Evolutionary conservation across 805 yeast species (phyloP), one percentile per base, ranked within the genome.

Genomic region (Cyberlindnera suaveolens): DNA sequence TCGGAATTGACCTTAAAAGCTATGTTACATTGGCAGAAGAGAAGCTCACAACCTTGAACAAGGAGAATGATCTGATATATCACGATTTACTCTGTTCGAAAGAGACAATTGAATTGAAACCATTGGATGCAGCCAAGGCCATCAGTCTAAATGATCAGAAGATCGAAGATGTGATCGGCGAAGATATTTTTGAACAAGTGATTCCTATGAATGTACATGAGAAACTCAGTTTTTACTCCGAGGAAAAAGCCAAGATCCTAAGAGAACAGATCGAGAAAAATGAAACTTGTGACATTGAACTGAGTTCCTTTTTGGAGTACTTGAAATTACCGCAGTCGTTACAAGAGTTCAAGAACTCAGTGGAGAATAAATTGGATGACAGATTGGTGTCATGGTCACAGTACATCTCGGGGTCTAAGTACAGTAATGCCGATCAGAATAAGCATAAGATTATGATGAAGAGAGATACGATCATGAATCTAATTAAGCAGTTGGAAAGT

Each of bases 171-270:
- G 51, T 72, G 39, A 61, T 70, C 43, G 71, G 69, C 8, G 63
- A 63, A 36, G 82, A 80, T 47, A 69, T 91, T 37, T 87, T 87
- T 62, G 82, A 75, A 39, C 82, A 81, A 48, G 85, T 91, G 17
- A 78, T 93, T 6, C 98, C 98, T 2, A 70, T 89, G 57, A 77
- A 80, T 30, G 88, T 91, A 16, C 96, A 89, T 57, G 96, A 91
- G 63, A 79, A 85, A 53, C 77, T 87, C 41, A 86, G 96, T 48
- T 70, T 81, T 49, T 93, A 93, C 60, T 84, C 96, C 0, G 99
- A 91, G 59, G 89, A 86, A 58, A 85, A 87, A 61, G 91, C 96
- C 0, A 79, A 75, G 49, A 64, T 86, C 31, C 63, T 88, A 37
- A 74, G 98, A 54, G 72, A 68, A 35, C 89, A 87, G 56, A 71